Evolutionary conservation across 306 rosid genomes (phyloP), one percentile per base, ranked within the genome.

Genomic region (Psophocarpus tetragonolobus): DNA sequence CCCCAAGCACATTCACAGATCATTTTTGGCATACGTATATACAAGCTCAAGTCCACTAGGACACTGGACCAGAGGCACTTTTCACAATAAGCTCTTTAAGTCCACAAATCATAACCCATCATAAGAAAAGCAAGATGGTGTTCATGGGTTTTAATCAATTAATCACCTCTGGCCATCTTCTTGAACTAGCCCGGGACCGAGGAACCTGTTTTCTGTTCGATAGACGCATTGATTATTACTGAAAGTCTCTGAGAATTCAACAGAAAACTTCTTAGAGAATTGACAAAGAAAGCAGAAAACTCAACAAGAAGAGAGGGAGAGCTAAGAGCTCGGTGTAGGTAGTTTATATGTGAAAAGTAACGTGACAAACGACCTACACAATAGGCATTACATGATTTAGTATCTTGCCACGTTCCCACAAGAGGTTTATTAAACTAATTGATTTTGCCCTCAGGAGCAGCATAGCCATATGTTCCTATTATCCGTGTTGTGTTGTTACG

Each of bases 391-490:
- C 17, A 60, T n/a, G 12, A 48, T 17, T 78, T 45, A 63, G 72
- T 75, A 12, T 61, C 35, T 48, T 0, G 18, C 5, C 75, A 35
- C 9, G 12, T 44, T 33, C 35, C 50, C 23, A 36, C 27, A 23
- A 61, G 27, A 78, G 14, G 23, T 45, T 70, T 60, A 64, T 50
- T 63, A 47, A 73, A 51, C 13, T 51, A 23, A 17, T 35, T 11
- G 39, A 81, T 57, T 47, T 73, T 80, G 89, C 97, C 98, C 85
- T 92, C 97, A 0, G 97, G 97, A 48, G 98, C 98, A 39, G 97
- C 91, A 79, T 92, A 92, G 73, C 97, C 97, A 35, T 42, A 0
- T 6, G 95, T 89, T 68, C 98, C 98, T 89, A 89, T 50, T 47
- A 91, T 82, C 33, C 74, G 79, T 73, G 98, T 94, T 58, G 79